These are phyloP conservation scores for Cercophora newfieldiana DNA, from an alignment of 495 filamentous ascomycete species.

Conservation along the genomic window DNA sequence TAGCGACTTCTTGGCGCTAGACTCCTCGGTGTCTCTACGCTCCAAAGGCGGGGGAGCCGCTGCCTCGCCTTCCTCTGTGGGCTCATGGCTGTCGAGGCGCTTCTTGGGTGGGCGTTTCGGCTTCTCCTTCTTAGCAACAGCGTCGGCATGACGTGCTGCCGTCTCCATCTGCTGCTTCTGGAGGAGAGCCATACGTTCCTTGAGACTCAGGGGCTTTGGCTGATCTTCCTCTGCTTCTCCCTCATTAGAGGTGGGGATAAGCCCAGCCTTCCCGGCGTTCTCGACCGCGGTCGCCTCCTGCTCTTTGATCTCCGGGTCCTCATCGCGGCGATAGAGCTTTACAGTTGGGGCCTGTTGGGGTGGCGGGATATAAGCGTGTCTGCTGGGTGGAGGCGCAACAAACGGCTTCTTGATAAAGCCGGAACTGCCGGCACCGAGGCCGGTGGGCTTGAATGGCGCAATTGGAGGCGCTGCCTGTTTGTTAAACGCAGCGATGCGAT, in stretches of 20 bases:
- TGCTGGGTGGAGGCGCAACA: slow-evolving; percentile 90
- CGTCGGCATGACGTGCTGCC: slow-evolving; percentile 75
- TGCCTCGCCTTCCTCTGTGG: slow-evolving; percentile 37
- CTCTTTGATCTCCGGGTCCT: slow-evolving; percentile 79
- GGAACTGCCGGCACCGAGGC: slow-evolving; percentile 55
- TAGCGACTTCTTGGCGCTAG: slow-evolving; percentile 55
- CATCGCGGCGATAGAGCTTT: slow-evolving; percentile 82
- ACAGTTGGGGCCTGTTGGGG: slow-evolving; percentile 61
- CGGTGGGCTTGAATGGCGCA: slow-evolving; percentile 80
- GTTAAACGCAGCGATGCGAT: slow-evolving; percentile 97
- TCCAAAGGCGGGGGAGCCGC: slow-evolving; percentile 42
- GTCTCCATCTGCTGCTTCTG: slow-evolving; percentile 94
- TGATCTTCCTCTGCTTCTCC: slow-evolving; percentile 63
- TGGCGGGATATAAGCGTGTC: slow-evolving; percentile 85
- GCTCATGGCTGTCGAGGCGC: slow-evolving; percentile 60
- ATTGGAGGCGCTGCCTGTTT: slow-evolving; percentile 81
- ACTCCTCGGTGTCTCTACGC: slow-evolving; percentile 52
- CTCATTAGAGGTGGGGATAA: slow-evolving; percentile 45
- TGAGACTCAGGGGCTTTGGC: slow-evolving; percentile 87
- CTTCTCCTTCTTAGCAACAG: slow-evolving; percentile 83
- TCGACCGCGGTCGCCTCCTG: slow-evolving; percentile 58
- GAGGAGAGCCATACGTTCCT: slow-evolving; percentile 88
- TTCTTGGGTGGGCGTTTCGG: slow-evolving; percentile 79
- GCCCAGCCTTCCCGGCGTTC: slow-evolving; percentile 59
- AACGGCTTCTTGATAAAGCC: slow-evolving; percentile 98